Conservation (phyloP, 345 rosid species). For the Alliaria petiolata region DNA sequence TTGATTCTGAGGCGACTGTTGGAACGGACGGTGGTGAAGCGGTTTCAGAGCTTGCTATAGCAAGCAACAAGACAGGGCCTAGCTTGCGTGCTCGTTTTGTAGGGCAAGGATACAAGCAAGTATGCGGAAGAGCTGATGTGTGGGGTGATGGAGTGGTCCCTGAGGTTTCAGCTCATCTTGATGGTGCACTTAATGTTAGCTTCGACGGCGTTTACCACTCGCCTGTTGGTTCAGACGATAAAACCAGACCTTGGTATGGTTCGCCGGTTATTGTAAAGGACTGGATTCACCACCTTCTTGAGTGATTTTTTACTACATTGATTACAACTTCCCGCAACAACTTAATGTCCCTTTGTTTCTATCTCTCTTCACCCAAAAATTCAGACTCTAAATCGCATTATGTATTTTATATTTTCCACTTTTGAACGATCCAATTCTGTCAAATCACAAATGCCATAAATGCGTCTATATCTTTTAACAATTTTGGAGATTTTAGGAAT, state of each 20-base stretch:
- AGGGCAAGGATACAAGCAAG: conserved; percentile 98
- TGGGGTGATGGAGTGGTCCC: conserved; percentile 99
- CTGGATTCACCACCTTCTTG: conserved; percentile 76
- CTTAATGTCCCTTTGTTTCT: neutral
- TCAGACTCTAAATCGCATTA: neutral
- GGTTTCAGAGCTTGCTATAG: conserved; percentile 41
- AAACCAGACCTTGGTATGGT: conserved; percentile 82
- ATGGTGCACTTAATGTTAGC: conserved; percentile 76
- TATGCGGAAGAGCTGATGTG: conserved; percentile 83
- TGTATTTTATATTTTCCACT: neutral
- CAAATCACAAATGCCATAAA: neutral
- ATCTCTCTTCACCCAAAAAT: neutral
- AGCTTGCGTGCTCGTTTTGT: conserved; percentile 69
- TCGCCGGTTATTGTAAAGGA: conserved; percentile 62
- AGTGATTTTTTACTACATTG: conserved; percentile 27
- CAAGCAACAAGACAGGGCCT: conserved; percentile 30
- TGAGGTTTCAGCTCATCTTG: conserved; percentile 75
- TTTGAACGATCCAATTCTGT: neutral
- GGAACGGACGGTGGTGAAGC: conserved; percentile 38
- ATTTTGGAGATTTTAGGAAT: neutral
- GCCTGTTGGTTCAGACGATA: conserved; percentile 81
- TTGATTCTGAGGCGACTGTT: conserved; percentile 37
- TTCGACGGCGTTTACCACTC: conserved; percentile 86
- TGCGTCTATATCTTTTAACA: neutral
- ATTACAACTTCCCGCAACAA: neutral